Percentiles rank a stretch among this genome's conserved stretches.
Evolutionary conservation across 2,329 filamentous ascomycete genomes (phyloP).

Genomic region (Fusarium sulawesiense): DNA sequence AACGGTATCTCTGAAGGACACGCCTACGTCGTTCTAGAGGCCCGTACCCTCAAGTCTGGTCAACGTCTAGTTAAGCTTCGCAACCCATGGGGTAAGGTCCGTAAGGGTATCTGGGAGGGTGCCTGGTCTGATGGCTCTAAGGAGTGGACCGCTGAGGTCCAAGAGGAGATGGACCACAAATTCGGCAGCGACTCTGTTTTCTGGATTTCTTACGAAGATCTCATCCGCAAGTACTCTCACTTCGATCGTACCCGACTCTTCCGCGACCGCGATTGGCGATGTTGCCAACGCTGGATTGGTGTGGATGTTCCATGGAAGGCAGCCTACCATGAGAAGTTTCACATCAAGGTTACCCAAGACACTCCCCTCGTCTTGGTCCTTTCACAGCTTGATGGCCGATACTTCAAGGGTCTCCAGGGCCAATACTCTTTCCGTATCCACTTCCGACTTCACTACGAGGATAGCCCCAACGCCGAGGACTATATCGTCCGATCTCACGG

Average conservation of each 20-base stretch:
- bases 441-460: slow-evolving; percentile 62
- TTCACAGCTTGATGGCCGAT: slow-evolving; percentile 71
- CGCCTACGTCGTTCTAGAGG: slow-evolving; percentile 71
- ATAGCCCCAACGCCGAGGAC: slow-evolving; percentile 64
- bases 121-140: slow-evolving; percentile 70
- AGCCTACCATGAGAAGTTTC: slow-evolving; percentile 71
- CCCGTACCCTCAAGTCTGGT: slow-evolving; percentile 63
- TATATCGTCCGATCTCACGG: slow-evolving; percentile 70
- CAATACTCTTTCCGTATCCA: slow-evolving; percentile 65
- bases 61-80: slow-evolving; percentile 68
- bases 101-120: slow-evolving; percentile 70
- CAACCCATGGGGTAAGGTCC: slow-evolving; percentile 70
- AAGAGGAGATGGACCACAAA: slow-evolving; percentile 67
- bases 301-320: slow-evolving; percentile 71
- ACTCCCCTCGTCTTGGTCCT: slow-evolving; percentile 70
- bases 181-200: slow-evolving; percentile 73
- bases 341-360: slow-evolving; percentile 65
- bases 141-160: slow-evolving; percentile 69
- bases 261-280: slow-evolving; percentile 66
- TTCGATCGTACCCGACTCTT: slow-evolving; percentile 73
- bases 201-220: slow-evolving; percentile 72
- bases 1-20: slow-evolving; percentile 69
- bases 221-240: slow-evolving; percentile 70
- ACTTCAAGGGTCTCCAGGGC: slow-evolving; percentile 70
- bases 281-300: slow-evolving; percentile 70